Conservation (phyloP, 345 rosid species). For the Viola odorata region DNA sequence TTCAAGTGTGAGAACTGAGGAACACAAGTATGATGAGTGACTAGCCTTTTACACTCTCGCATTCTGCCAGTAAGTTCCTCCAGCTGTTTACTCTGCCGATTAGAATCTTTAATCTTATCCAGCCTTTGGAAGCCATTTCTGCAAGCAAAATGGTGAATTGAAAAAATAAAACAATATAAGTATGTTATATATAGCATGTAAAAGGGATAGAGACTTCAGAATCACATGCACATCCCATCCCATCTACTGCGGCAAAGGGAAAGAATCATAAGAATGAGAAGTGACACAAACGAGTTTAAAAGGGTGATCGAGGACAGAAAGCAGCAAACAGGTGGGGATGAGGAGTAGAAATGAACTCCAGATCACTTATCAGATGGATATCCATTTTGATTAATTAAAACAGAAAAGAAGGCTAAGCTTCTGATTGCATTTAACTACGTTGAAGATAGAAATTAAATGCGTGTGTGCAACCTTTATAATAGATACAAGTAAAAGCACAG, state of each 20-base stretch:
- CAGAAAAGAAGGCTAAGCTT: not conserved
- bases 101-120: slow-evolving; percentile 91
- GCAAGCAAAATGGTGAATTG: slow-evolving; percentile 16
- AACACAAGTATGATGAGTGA: not conserved
- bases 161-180: not conserved
- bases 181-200: too few species aligned
- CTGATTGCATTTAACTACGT: not conserved
- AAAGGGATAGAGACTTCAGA: not conserved
- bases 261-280: not conserved
- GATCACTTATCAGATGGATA: not conserved
- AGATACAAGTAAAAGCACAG: too few species aligned
- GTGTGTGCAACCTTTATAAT: too few species aligned
- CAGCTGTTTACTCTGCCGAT: slow-evolving; percentile 88
- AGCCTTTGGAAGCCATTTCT: slow-evolving; percentile 98
- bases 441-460: not conserved
- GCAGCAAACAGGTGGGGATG: not conserved
- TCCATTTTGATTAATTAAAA: not conserved
- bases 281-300: not conserved
- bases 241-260: too few species aligned
- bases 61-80: slow-evolving; percentile 94
- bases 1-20: not conserved
- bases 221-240: not conserved
- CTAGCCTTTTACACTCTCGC: slow-evolving; percentile 94
- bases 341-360: slow-evolving; percentile 1
- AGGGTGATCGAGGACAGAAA: not conserved